Base-by-base conservation (phyloP, 2,329 filamentous ascomycete genomes). In the Scytalidium sp. region DNA sequence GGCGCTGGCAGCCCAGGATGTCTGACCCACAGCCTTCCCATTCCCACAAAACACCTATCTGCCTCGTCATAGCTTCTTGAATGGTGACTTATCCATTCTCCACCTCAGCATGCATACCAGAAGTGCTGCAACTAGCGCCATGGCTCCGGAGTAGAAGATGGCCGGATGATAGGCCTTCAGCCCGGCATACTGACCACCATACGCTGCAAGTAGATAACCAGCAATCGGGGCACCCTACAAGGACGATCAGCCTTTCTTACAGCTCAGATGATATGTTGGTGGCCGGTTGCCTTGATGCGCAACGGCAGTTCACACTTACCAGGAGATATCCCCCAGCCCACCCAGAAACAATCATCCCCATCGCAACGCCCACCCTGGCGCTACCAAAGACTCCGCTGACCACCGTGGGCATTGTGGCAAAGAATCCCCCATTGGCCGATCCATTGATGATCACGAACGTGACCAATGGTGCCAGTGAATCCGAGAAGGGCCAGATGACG, bases 251-350 rank as follows among this genome's bases (percentile, higher is more conserved):
- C 19, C 19, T 39, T 10, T 9, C 23, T 17, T 23, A 40, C 9
- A 45, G 15, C 19, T 41, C 8, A 48, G 13, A 48, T 2, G 15
- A 25, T n/a, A n/a, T n/a, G n/a, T n/a, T n/a, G n/a, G n/a, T n/a
- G n/a, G n/a, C n/a, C n/a, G n/a, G n/a, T n/a, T n/a, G n/a, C n/a
- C n/a, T n/a, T n/a, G n/a, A n/a, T n/a, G n/a, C n/a, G n/a, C n/a
- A n/a, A n/a, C n/a, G n/a, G n/a, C n/a, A n/a, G n/a, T 36, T n/a
- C 17, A 27, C 27, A 64, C 72, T 64, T 58, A 78, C 79, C 67
- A 84, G 71, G 2, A 85, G 67, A 64, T 85, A 86, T 0, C 83
- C 82, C 1, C 75, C 76, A 2, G 74, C 70, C 81, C 81, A 86
- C 2, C 78, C 77, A 0, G 76, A 83, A 2, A 83, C 74, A 32